phyloP scores from a whole-genome alignment of 2,329 filamentous ascomycete species.

The Fusarium phyllophilum region DNA sequence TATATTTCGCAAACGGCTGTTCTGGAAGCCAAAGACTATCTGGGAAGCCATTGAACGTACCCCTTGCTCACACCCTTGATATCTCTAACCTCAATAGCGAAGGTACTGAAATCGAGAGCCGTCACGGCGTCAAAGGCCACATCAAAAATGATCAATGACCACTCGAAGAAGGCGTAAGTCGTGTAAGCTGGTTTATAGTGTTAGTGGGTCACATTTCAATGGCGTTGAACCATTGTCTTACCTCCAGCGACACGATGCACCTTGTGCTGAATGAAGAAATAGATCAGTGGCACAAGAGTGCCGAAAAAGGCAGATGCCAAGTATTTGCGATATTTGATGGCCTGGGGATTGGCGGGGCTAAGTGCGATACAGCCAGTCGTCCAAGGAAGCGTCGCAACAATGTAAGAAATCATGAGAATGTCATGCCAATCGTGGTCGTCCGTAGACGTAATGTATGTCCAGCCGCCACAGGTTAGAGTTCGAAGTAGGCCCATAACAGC shows the following conservation, averaged over 20 bases:
- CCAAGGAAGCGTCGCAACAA: slow-evolving; percentile 95
- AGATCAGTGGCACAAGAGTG: slow-evolving; percentile 87
- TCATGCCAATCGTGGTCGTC: slow-evolving; percentile 99
- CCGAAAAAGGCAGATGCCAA: slow-evolving; percentile 88
- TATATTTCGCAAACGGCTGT: slow-evolving; percentile 46
- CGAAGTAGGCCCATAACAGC: slow-evolving; percentile 83
- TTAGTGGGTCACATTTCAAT: slow-evolving; percentile 20
- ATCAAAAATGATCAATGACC: slow-evolving; percentile 93
- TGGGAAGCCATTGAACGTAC: slow-evolving; percentile 98
- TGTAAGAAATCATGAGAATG: slow-evolving; percentile 98
- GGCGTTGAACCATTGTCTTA: slow-evolving; percentile 56
- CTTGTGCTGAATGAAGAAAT: slow-evolving; percentile 99
- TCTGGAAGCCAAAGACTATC: slow-evolving; percentile 64
- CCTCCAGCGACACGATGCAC: slow-evolving; percentile 93
- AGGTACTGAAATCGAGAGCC: slow-evolving; percentile 86
- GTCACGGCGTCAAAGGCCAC: slow-evolving; percentile 97
- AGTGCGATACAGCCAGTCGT: slow-evolving; percentile 89
- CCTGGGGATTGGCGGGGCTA: slow-evolving; percentile 83
- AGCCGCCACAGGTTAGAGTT: slow-evolving; percentile 93
- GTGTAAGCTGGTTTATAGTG: slow-evolving; percentile 78
- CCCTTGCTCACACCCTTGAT: slow-evolving; percentile 92
- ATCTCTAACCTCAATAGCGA: slow-evolving; percentile 90
- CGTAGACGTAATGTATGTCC: slow-evolving; percentile 98
- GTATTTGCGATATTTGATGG: slow-evolving; percentile 89
- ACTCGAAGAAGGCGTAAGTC: slow-evolving; percentile 97